Percentiles rank a stretch among this genome's conserved stretches.
phyloP scores from a whole-genome alignment of 164 flowering plant species.

The Hamamelis virginiana region DNA sequence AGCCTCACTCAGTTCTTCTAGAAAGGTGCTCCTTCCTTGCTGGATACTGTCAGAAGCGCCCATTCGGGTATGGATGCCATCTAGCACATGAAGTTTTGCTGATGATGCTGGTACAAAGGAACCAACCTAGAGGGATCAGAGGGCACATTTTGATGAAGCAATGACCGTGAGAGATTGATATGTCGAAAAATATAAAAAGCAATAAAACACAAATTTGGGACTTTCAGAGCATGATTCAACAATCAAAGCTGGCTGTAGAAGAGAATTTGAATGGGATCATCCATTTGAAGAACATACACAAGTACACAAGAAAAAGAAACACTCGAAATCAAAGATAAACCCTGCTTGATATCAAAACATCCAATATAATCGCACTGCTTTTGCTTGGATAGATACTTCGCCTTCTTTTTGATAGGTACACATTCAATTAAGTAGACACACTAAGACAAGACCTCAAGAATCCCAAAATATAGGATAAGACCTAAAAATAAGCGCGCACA shows the following conservation, averaged over 20 bases:
- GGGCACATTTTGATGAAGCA: constrained; percentile 23
- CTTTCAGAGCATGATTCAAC: neutral
- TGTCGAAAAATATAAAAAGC: neutral
- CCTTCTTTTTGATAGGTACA: too few relatives aligned
- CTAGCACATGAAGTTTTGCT: constrained; percentile 79
- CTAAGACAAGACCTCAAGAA: neutral
- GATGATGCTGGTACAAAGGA: constrained; percentile 94
- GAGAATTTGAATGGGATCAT: neutral
- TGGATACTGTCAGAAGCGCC: constrained; percentile 93
- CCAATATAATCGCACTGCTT: neutral
- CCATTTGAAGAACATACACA: neutral
- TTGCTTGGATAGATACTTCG: too few relatives aligned
- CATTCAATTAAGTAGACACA: neutral
- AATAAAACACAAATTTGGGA: neutral
- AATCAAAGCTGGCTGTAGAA: neutral
- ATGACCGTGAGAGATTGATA: neutral
- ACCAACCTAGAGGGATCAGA: constrained; percentile 73
- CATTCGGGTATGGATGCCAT: constrained; percentile 84
- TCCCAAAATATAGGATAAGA: neutral
- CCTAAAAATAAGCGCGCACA: too few relatives aligned
- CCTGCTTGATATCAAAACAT: neutral
- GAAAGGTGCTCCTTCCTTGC: constrained; percentile 88
- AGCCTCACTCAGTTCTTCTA: constrained; percentile 89
- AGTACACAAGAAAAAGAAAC: neutral
- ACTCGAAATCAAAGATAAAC: neutral